Base-by-base conservation (phyloP, 2,329 filamentous ascomycete species). In the Fusarium buharicum region DNA sequence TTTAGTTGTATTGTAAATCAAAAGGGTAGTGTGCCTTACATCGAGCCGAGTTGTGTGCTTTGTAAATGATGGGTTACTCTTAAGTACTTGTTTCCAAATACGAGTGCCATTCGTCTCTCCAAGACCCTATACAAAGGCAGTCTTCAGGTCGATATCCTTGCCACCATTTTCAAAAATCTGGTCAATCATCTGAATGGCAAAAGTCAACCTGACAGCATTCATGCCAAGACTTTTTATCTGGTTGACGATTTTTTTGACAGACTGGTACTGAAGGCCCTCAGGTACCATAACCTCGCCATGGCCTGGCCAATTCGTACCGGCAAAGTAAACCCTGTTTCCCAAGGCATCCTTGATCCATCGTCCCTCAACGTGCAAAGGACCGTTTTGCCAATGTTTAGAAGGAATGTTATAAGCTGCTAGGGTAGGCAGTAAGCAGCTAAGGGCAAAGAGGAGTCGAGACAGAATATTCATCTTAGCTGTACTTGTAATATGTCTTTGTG, bases 181-280 rank as follows among this genome's bases (percentile, higher is more conserved):
- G 65, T 88, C 86, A 53, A 89, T 76, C 84, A 88, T 85, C 70
- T 88, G 80, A 59, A 85, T 88, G 5, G 86, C 85, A 55, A 83
- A 89, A 0, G 85, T 87, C 50, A 89, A 73, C 3, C 86, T 83
- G 28, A 88, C 81, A 1, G 83, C 81, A 67, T 89, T 88, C 77
- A 88, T 84, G 27, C 85, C 85, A 1, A 86, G 67, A 62, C 79
- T 80, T 65, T 85, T 86, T 68, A 87, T 79, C 74, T 81, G 81
- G n/a, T 78, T 72, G 3, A 87, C 82, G 39, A 88, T 83, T 12
- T 73, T 74, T 38, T 77, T 76, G 45, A 88, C 78, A 0, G 85
- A 87, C 37, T 81, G 80, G 73, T 86, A 86, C 69, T 87, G 84
- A 13, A 88, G 77, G 4, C 86, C 86, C 66, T 89, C 86, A 0